A percentile compares a stretch with the other conserved stretches of the same genome.
Conservation (phyloP, 768 basidiomycete species). For the Phylloporus sp. region DNA sequence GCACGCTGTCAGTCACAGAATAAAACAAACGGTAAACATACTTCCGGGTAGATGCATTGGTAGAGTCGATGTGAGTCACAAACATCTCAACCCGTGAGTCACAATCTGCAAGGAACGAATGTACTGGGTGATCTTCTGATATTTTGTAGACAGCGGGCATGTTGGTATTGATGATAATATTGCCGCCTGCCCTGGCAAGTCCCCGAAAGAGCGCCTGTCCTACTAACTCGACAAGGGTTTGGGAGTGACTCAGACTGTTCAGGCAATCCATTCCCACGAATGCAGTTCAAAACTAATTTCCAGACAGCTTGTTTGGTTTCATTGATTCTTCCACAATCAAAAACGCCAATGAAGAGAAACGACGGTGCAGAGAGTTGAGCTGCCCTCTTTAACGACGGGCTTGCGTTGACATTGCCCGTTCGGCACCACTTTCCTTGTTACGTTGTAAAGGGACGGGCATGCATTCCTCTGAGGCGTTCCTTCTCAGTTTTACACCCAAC, state of each 20-base stretch:
- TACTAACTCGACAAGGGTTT: not conserved
- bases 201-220: too few species aligned
- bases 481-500: not conserved
- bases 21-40: conserved; percentile 8
- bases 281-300: not conserved
- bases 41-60: conserved; percentile 19
- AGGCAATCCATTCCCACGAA: conserved; percentile 23
- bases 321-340: conserved; percentile 47
- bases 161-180: too few species aligned
- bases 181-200: too few species aligned
- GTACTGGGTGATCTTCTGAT: conserved; percentile 25
- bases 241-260: not conserved
- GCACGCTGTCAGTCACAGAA: conserved; percentile 10
- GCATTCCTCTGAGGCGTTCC: conserved; percentile 49
- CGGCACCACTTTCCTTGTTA: conserved; percentile 61
- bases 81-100: conserved; percentile 25
- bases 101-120: conserved; percentile 15
- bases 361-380: conserved; percentile 59
- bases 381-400: conserved; percentile 38
- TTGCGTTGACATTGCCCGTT: conserved; percentile 62
- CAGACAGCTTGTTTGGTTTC: not conserved
- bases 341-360: conserved; percentile 50
- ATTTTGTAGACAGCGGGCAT: conserved; percentile 27
- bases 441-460: conserved; percentile 55
- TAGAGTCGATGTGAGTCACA: conserved; percentile 28